Percentiles rank a stretch among this genome's conserved stretches.
Conservation (phyloP, 345 rosid genomes). For the Anastatica hierochuntica region DNA sequence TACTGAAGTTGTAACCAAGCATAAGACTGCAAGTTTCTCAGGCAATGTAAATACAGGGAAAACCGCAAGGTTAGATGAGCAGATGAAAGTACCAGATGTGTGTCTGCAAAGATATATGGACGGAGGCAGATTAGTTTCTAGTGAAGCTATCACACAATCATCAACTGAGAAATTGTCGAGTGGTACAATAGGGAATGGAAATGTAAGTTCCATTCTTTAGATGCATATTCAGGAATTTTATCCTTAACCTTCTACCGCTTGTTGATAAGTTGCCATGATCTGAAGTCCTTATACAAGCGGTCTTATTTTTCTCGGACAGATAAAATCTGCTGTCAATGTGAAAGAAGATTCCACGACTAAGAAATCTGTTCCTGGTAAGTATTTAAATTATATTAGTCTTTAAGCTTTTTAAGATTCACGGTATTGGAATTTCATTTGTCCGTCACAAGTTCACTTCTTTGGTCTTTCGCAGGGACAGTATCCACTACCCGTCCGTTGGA, state of each 20-base stretch:
- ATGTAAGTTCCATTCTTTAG: constrained; percentile 36
- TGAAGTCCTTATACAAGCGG: not conserved
- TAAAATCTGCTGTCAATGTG: constrained; percentile 25
- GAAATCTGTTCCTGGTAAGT: constrained; percentile 49
- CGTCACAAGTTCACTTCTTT: not conserved
- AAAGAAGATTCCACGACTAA: constrained; percentile 33
- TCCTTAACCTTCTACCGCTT: not conserved
- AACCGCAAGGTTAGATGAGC: constrained; percentile 33
- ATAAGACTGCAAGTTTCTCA: constrained; percentile 32
- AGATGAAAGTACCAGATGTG: constrained; percentile 30
- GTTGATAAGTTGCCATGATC: not conserved
- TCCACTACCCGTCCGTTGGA: constrained; percentile 49
- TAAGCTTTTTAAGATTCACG: not conserved
- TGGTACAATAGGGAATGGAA: constrained; percentile 40
- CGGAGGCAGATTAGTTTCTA: constrained; percentile 23
- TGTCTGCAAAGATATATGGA: constrained; percentile 30
- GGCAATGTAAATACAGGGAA: constrained; percentile 44
- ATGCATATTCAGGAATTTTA: not conserved
- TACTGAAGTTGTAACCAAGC: constrained; percentile 30
- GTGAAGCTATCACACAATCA: constrained; percentile 26
- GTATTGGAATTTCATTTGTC: not conserved
- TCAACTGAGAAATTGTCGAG: constrained; percentile 32
- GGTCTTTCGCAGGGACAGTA: constrained; percentile 34
- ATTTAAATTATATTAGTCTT: not conserved
- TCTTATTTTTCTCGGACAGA: constrained; percentile 32